Evolutionary conservation across 306 rosid genomes (phyloP), one percentile per base, ranked within the genome.

Genomic region (Rubus idaeus): DNA sequence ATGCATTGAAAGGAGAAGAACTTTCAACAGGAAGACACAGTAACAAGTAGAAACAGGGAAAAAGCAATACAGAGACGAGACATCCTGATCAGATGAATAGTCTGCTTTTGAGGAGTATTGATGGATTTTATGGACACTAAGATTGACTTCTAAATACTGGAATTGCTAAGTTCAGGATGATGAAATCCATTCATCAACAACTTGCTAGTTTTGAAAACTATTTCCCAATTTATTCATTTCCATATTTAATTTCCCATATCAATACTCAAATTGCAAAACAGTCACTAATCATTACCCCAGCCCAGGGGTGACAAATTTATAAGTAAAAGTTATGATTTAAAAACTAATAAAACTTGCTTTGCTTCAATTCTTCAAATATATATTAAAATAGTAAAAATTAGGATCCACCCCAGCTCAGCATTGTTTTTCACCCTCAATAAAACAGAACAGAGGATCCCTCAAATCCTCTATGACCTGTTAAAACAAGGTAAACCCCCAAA

Each of bases 401-500:
- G 9, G 26, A 17, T 66, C 47, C n/a, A 35, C 8, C 39, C 55
- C 45, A 44, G 68, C 44, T 73, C 57, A 41, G 20, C 76, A 72
- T 76, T 44, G 42, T 62, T 65, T 47, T 52, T 1, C 37, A 41
- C 73, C 67, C 37, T n/a, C 70, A 45, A 40, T 18, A 20, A 76
- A 51, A 62, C 40, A 40, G 17, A 14, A 53, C 44, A 5, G 56
- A 57, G 62, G 0, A 20, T 56, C 30, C 30, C 23, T n/a, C 26
- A 7, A 18, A 8, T 20, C 11, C n/a, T 51, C 56, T 14, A 3
- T 12, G n/a, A 51, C 20, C 18, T 50, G 37, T 1, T 17, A 21
- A 21, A 41, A 44, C 57, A 46, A 74, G 26, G 47, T 10, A 47
- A 30, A 46, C 39, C 44, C 47, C 30, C 57, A 41, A 72, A 52